phyloP scores from a whole-genome alignment of 2,329 filamentous ascomycete genomes.

The Colletotrichum sojae region DNA sequence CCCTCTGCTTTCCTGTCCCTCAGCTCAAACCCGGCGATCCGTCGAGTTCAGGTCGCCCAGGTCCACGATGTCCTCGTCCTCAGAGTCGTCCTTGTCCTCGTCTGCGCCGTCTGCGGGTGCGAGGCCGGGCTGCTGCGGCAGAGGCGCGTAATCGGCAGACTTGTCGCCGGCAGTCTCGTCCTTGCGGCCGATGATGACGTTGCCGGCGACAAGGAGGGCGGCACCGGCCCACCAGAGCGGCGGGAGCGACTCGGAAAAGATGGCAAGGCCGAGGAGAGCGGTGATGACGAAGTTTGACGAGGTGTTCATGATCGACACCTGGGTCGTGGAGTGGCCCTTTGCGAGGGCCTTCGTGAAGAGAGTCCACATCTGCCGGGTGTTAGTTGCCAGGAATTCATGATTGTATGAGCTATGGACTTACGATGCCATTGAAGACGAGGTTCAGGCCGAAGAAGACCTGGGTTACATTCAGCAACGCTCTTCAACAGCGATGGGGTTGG shows the following conservation, averaged over 20 bases:
- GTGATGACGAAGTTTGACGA: constrained; percentile 86
- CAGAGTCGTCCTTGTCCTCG: constrained; percentile 44
- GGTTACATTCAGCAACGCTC: constrained; percentile 8
- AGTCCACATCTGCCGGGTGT: constrained; percentile 77
- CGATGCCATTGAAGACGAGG: constrained; percentile 79
- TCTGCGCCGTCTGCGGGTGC: constrained; percentile 32
- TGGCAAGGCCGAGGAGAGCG: constrained; percentile 76
- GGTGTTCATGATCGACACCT: constrained; percentile 87
- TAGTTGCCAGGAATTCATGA: background rate
- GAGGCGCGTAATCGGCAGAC: constrained; percentile 47
- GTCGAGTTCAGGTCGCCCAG: constrained; percentile 46
- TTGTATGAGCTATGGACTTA: constrained; percentile 53
- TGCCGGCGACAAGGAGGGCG: constrained; percentile 79
- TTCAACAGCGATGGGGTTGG: background rate
- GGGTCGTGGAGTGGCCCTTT: constrained; percentile 80
- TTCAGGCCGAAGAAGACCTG: constrained; percentile 84
- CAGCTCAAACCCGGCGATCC: constrained; percentile 27
- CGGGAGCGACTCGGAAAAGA: constrained; percentile 81
- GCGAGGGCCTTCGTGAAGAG: constrained; percentile 86
- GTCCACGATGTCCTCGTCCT: constrained; percentile 54
- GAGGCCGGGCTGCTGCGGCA: constrained; percentile 45
- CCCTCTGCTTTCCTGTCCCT: background rate
- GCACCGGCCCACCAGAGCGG: constrained; percentile 85
- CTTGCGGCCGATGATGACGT: constrained; percentile 82
- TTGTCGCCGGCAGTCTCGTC: constrained; percentile 63